Conservation (phyloP, 305 asterid genomes). For the Fraxinus dipetala region DNA sequence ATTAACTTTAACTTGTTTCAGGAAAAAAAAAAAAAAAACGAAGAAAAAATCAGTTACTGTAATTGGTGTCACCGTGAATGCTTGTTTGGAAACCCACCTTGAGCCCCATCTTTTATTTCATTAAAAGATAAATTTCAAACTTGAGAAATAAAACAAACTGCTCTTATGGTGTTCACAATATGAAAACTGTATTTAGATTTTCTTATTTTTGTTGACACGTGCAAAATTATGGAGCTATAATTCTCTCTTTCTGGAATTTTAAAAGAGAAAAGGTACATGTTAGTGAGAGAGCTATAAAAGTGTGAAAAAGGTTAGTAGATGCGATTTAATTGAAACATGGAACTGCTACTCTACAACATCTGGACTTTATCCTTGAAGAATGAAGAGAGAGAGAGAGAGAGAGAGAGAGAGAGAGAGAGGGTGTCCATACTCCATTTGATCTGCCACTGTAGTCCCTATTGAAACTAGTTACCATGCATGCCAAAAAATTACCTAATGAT, state of each 20-base stretch:
- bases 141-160: neutral
- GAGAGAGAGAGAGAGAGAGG: neutral
- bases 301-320: neutral
- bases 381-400: neutral
- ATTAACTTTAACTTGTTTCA: neutral
- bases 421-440: neutral
- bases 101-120: neutral
- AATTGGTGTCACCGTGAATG: neutral
- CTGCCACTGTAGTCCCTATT: neutral
- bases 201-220: neutral
- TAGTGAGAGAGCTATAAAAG: neutral
- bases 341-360: neutral
- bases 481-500: neutral
- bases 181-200: neutral
- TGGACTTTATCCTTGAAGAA: neutral
- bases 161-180: neutral
- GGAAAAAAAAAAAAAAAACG: no score
- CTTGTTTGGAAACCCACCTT: neutral
- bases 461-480: neutral
- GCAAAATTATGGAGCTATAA: neutral
- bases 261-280: neutral
- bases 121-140: neutral
- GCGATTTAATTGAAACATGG: neutral
- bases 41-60: neutral
- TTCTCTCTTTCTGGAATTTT: neutral